phyloP scores from a whole-genome alignment of 306 rosid species.

The Casuarina glauca region DNA sequence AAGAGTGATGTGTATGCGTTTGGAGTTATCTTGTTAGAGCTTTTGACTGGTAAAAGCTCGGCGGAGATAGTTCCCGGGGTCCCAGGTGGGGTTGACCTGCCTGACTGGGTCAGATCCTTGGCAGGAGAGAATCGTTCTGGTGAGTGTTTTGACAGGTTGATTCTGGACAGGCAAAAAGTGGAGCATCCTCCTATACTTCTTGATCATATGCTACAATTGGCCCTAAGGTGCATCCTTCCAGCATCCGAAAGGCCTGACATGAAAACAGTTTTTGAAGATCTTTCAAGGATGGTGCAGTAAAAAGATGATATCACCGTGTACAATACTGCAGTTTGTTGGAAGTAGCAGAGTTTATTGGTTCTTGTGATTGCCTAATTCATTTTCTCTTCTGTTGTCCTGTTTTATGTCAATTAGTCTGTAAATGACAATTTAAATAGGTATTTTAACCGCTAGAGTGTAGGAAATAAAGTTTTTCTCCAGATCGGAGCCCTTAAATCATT shows the following conservation, averaged over 20 bases:
- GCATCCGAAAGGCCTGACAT: conserved; percentile 82
- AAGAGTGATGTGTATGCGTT: conserved; percentile 81
- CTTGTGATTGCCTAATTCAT: conserved; percentile 10
- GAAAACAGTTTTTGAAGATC: conserved; percentile 60
- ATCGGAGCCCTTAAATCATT: conserved; percentile 33
- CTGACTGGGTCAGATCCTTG: conserved; percentile 66
- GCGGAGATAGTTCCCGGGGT: conserved; percentile 63
- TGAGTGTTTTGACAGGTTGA: conserved; percentile 61
- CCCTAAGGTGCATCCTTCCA: conserved; percentile 68
- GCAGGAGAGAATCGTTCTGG: conserved; percentile 46
- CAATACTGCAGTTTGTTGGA: conserved; percentile 22
- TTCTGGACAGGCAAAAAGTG: conserved; percentile 34
- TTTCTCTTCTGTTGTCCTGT: conserved; percentile 16
- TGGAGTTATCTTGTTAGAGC: conserved; percentile 77
- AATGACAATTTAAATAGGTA: conserved; percentile 27
- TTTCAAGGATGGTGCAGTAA: conserved; percentile 46
- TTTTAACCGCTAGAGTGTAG: conserved; percentile 23
- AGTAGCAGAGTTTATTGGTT: conserved; percentile 29
- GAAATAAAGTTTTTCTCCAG: conserved; percentile 30
- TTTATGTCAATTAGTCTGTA: conserved; percentile 11
- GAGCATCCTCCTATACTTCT: conserved; percentile 31
- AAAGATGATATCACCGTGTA: not conserved
- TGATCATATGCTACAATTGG: conserved; percentile 62
- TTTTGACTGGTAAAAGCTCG: conserved; percentile 62
- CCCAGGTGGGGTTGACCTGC: conserved; percentile 54